A percentile compares a stretch with the other conserved stretches of the same genome.
phyloP scores from a whole-genome alignment of 2,329 filamentous ascomycete genomes.

The Davidsoniella australis region DNA sequence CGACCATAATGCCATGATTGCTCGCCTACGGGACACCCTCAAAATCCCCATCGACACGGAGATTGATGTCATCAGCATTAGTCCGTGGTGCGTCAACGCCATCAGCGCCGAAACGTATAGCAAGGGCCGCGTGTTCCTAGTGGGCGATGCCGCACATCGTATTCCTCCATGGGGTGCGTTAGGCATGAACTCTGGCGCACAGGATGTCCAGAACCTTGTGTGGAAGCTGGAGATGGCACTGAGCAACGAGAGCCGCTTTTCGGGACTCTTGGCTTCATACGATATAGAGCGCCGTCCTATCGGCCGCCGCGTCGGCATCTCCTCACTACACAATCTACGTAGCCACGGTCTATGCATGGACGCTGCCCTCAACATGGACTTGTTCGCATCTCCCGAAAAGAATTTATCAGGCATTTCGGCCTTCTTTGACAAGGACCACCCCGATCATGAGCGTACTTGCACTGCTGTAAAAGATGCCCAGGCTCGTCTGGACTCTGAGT shows the following conservation, averaged over 20 bases:
- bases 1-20: background rate
- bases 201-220: constrained; percentile 5
- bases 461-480: background rate
- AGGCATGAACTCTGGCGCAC: constrained; percentile 17
- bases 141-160: constrained; percentile 21
- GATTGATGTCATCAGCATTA: constrained; percentile 3
- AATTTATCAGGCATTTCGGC: constrained; percentile 1
- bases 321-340: constrained; percentile 4
- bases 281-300: constrained; percentile 5
- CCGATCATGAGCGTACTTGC: background rate
- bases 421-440: constrained; percentile 3
- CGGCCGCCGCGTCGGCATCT: constrained; percentile 2
- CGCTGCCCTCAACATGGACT: constrained; percentile 7
- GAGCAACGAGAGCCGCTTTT: background rate
- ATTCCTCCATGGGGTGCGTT: constrained; percentile 20
- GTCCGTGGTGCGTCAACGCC: constrained; percentile 9
- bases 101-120: constrained; percentile 6
- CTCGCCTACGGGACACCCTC: constrained; percentile 6
- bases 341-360: constrained; percentile 4
- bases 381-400: background rate
- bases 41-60: background rate
- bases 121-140: constrained; percentile 19
- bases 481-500: constrained; percentile 1
- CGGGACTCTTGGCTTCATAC: background rate
- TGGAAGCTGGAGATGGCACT: constrained; percentile 6